These are phyloP conservation scores for Spinacia oleracea DNA, from an alignment of 179 eudicot species.

Conservation along the genomic window DNA sequence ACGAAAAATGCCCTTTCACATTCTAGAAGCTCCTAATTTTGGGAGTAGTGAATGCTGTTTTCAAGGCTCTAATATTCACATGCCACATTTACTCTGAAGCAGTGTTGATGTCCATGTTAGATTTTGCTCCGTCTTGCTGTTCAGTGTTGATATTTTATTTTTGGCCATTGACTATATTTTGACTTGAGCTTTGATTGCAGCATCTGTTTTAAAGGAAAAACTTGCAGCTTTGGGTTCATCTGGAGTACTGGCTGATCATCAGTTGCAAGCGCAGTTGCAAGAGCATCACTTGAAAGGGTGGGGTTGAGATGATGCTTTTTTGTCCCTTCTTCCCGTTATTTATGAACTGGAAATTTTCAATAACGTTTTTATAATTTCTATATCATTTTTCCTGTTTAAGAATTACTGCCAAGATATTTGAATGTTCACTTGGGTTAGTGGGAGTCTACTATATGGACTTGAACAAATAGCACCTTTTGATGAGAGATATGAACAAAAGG, in stretches of 20 bases:
- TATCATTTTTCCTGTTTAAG: neutral
- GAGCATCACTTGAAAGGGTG: slow-evolving; percentile 96
- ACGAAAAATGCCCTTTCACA: neutral
- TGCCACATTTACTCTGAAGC: neutral
- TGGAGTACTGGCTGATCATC: slow-evolving; percentile 96
- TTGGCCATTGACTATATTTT: slow-evolving; percentile 9
- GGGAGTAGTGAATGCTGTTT: neutral
- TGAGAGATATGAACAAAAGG: neutral
- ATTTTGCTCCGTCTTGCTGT: slow-evolving; percentile 12
- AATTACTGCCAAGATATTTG: neutral
- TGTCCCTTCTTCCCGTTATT: neutral
- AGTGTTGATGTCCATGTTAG: neutral
- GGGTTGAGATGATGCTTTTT: slow-evolving; percentile 25
- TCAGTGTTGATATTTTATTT: neutral
- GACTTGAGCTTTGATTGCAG: slow-evolving; percentile 41
- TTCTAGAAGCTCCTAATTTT: neutral
- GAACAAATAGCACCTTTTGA: neutral
- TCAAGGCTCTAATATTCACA: neutral
- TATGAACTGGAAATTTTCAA: neutral
- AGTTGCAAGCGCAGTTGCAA: slow-evolving; percentile 92
- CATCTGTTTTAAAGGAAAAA: slow-evolving; percentile 96
- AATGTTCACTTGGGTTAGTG: neutral
- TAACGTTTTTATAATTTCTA: neutral
- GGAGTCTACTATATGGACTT: neutral
- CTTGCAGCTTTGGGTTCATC: slow-evolving; percentile 94